Percentiles rank a stretch among this genome's conserved stretches.
Evolutionary conservation across 176 grass and related monocot genomes (phyloP).

Genomic region (Raddia guianensis): DNA sequence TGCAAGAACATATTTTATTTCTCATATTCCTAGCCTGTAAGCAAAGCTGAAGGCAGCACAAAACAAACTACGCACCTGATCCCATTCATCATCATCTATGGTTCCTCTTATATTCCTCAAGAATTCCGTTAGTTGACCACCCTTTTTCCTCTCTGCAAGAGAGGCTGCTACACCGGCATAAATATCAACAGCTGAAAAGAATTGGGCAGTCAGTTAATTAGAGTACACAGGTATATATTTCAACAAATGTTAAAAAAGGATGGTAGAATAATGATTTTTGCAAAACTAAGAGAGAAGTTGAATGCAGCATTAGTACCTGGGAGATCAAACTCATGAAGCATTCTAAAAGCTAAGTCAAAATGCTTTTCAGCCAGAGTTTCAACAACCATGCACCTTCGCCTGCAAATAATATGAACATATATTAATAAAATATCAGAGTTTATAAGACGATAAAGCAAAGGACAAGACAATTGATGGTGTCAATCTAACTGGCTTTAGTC

Average conservation of each 20-base stretch:
- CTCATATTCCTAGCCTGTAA: neutral
- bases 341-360: constrained; percentile 93
- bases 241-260: constrained; percentile 21
- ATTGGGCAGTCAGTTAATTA: constrained; percentile 27
- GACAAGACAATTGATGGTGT: neutral
- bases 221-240: constrained; percentile 3
- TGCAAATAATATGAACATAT: constrained; percentile 44
- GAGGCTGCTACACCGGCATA: constrained; percentile 92
- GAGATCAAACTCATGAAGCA: constrained; percentile 91
- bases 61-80: constrained; percentile 67
- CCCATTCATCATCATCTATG: constrained; percentile 91
- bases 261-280: neutral
- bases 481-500: neutral
- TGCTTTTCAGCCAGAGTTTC: constrained; percentile 92
- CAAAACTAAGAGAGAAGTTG: constrained; percentile 36
- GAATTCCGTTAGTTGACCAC: constrained; percentile 86
- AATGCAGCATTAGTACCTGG: constrained; percentile 61
- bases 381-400: constrained; percentile 88
- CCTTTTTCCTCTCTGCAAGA: constrained; percentile 88
- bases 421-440: neutral
- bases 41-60: constrained; percentile 20
- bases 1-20: constrained; percentile 27
- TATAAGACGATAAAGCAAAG: constrained; percentile 1
- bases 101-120: constrained; percentile 98
- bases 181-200: constrained; percentile 85